phyloP scores from a whole-genome alignment of 75 land plant genomes.

The Cryptomeria japonica region DNA sequence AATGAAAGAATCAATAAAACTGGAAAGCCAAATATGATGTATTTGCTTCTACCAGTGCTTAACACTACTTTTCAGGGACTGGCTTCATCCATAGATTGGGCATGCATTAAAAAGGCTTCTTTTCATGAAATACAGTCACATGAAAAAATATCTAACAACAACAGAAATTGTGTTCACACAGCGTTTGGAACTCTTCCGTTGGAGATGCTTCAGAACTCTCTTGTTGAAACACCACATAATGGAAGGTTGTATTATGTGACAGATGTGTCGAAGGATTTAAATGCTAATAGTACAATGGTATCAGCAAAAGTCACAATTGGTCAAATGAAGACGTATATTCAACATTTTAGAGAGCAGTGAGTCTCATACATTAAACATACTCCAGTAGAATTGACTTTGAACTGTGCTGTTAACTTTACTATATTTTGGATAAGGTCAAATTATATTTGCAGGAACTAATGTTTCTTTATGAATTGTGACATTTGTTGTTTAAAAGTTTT shows the following conservation, averaged over 20 bases:
- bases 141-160: not conserved
- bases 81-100: slow-evolving; percentile 47
- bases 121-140: not conserved
- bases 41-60: slow-evolving; percentile 54
- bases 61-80: not conserved
- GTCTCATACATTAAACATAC: not conserved
- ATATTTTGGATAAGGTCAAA: not conserved
- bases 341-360: not conserved
- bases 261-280: slow-evolving; percentile 25
- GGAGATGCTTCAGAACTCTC: slow-evolving; percentile 35
- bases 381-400: not conserved
- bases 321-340: not conserved
- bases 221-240: slow-evolving; percentile 67
- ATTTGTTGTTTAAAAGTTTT: not conserved
- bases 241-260: slow-evolving; percentile 42
- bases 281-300: slow-evolving; percentile 12
- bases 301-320: not conserved
- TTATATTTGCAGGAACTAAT: not conserved
- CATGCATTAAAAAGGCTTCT: slow-evolving; percentile 23
- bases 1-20: not conserved
- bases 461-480: not conserved
- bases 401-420: not conserved
- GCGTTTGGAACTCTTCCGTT: slow-evolving; percentile 23
- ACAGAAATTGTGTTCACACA: slow-evolving; percentile 21
- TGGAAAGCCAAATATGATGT: slow-evolving; percentile 16